Evolutionary conservation across 2,329 filamentous ascomycete species (phyloP).

Genomic region (Dothiorella sarmentorum): DNA sequence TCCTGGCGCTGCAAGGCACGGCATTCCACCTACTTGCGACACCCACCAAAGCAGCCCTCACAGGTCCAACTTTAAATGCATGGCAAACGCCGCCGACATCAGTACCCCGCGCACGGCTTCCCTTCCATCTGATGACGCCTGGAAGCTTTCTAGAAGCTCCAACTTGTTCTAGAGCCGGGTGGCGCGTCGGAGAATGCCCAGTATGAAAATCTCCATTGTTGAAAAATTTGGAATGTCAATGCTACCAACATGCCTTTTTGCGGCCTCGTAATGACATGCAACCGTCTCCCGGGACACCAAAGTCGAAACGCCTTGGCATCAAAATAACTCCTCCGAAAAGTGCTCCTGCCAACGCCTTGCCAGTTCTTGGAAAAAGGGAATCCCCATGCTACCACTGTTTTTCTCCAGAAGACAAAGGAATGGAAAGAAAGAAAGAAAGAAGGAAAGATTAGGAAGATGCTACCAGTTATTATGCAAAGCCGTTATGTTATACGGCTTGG

Average conservation of each 20-base stretch:
- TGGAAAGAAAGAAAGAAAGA: not conserved
- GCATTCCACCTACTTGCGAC: conserved; percentile 15
- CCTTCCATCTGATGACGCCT: not conserved
- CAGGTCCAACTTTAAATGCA: conserved; percentile 10
- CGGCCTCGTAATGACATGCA: not conserved
- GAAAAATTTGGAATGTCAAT: not conserved
- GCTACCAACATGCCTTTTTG: not conserved
- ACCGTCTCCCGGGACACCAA: not conserved
- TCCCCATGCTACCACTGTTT: not conserved
- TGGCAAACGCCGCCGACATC: not conserved
- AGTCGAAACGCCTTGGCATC: not conserved
- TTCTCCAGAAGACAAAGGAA: not conserved
- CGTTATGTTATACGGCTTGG: not conserved
- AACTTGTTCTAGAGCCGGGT: not conserved
- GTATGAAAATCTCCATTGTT: not conserved
- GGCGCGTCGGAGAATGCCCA: not conserved
- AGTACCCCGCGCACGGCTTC: not conserved
- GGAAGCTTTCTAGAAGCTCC: not conserved
- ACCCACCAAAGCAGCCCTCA: not conserved
- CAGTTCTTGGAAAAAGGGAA: not conserved
- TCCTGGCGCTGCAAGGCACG: conserved; percentile 13
- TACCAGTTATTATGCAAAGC: not conserved
- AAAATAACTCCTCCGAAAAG: not conserved
- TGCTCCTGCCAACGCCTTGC: not conserved
- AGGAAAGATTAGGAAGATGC: not conserved